Evolutionary conservation across 2,329 filamentous ascomycete genomes (phyloP), one percentile per base, ranked within the genome.

Genomic region (Colletotrichum sojae): DNA sequence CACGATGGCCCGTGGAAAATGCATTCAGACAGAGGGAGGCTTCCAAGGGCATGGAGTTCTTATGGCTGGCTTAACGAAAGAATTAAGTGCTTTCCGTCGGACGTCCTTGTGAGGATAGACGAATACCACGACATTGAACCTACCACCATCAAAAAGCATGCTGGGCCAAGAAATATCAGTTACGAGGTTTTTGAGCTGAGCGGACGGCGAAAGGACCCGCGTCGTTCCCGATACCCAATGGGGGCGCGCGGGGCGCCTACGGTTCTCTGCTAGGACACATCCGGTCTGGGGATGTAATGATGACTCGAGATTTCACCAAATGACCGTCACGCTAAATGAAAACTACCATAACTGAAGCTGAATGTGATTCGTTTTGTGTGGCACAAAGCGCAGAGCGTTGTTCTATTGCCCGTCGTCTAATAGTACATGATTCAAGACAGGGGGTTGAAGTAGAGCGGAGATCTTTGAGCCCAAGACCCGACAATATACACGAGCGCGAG

Each of bases 31-130:
- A 79, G 78, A 79, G 80, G 66, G 79, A 79, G 79, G 78, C 80
- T 82, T 80, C 80, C 79, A 81, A 82, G 63, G 70, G 70, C 63
- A 72, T 71, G 81, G 82, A 82, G 81, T 83, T 82, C 79, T 66
- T 66, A 66, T 65, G 82, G 79, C 79, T 82, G 80, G 77, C 79
- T 82, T 81, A 78, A 75, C 78, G 79, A 79, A 81, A 77, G 77
- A 80, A 79, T 69, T 3, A 55, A 74, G 79, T 79, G 76, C 78
- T 76, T 51, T 81, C 76, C 81, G 77, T 81, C 79, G 78, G 82
- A 78, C 76, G 77, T 81, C 76, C 78, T 79, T 36, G 75, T 76
- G 77, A 78, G 76, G 76, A 80, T 83, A 83, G 80, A 82, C 78
- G 76, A 83, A 81, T 81, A 79, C 77, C 76, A 81, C 77, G 79